These are phyloP conservation scores for Skeletonema costatum DNA, from an alignment of 108 stramenopile genomes.

Conservation along the genomic window DNA sequence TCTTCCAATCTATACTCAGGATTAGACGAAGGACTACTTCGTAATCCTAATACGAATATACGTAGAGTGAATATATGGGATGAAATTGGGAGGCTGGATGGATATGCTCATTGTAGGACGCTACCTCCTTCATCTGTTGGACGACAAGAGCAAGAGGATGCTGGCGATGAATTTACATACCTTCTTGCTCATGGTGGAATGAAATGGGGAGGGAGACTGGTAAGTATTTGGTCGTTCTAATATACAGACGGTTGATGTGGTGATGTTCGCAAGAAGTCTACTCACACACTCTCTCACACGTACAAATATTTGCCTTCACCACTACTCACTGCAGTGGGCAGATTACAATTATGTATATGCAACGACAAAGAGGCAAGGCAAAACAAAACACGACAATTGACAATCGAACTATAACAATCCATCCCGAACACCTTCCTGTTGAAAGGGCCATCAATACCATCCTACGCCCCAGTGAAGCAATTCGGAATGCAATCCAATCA, in stretches of 20 bases:
- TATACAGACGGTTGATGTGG: too few relatives aligned
- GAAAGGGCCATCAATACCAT: constrained; percentile 29
- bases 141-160: not conserved
- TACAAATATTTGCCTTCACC: not conserved
- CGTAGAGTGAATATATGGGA: constrained; percentile 14
- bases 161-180: constrained; percentile 14
- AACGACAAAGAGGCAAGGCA: not conserved
- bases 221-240: not conserved
- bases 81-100: not conserved
- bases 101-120: constrained; percentile 14
- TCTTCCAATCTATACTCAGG: constrained; percentile 17
- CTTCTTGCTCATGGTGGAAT: constrained; percentile 33
- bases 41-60: constrained; percentile 25
- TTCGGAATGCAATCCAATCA: constrained; percentile 5
- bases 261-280: too few relatives aligned
- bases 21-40: constrained; percentile 21
- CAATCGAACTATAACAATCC: not conserved
- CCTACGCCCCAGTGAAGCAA: constrained; percentile 22
- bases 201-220: constrained; percentile 21
- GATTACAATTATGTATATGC: constrained; percentile 22
- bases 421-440: constrained; percentile 21
- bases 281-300: not conserved
- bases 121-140: not conserved
- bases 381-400: not conserved
- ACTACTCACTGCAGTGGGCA: not conserved